Evolutionary conservation across 352 stramenopile genomes (phyloP).

Genomic region (Globisporangium paddicum): DNA sequence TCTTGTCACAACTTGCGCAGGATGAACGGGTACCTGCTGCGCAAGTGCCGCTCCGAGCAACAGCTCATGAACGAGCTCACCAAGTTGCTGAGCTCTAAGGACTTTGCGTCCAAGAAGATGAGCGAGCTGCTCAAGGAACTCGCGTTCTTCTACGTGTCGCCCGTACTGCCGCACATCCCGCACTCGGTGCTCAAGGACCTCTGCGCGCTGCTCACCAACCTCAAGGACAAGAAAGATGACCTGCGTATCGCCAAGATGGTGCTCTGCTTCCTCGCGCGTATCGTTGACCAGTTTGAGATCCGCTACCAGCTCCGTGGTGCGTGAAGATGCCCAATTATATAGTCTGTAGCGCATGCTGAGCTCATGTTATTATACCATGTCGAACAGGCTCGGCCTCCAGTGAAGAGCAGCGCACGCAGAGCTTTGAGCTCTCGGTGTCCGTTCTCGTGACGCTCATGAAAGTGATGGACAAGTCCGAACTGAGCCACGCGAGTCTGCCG

Average conservation of each 20-base stretch:
- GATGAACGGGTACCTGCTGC: conserved; percentile 71
- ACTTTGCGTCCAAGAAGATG: conserved; percentile 69
- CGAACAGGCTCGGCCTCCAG: background rate
- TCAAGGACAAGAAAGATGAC: conserved; percentile 85
- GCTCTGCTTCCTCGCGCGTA: conserved; percentile 52
- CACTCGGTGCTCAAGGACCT: conserved; percentile 70
- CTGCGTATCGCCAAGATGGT: conserved; percentile 57
- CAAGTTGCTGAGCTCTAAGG: conserved; percentile 50
- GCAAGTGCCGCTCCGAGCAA: conserved; percentile 74
- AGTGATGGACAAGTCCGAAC: conserved; percentile 45
- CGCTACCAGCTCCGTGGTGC: conserved; percentile 16
- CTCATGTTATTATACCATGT: too few species aligned
- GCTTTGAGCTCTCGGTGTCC: conserved; percentile 39
- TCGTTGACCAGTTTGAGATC: conserved; percentile 63
- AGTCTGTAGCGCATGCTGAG: too few species aligned
- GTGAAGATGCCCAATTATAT: too few species aligned
- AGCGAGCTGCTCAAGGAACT: conserved; percentile 64
- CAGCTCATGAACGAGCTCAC: conserved; percentile 80
- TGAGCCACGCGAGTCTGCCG: conserved; percentile 36
- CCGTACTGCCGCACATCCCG: conserved; percentile 33
- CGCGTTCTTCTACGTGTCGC: conserved; percentile 69
- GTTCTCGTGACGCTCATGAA: conserved; percentile 40
- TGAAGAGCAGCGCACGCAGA: conserved; percentile 27
- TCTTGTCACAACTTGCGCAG: too few species aligned
- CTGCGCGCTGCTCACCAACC: conserved; percentile 48